Evolutionary conservation across 2,329 filamentous ascomycete genomes (phyloP).

Genomic region (Aciculosporium take): DNA sequence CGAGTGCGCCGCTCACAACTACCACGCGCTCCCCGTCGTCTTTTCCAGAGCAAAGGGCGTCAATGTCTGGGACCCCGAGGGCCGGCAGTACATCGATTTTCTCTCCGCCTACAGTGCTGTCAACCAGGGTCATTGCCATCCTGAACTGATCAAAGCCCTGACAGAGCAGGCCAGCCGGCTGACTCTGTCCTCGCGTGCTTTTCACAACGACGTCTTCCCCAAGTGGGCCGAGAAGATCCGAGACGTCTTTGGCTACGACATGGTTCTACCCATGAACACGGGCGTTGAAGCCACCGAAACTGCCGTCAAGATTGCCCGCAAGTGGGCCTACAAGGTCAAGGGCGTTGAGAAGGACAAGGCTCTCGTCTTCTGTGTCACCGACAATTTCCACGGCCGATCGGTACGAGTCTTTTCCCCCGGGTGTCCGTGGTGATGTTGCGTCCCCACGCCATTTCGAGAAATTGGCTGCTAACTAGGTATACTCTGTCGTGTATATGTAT

Average conservation of each 20-base stretch:
- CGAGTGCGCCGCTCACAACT: slow-evolving; percentile 90
- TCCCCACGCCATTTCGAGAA: no score
- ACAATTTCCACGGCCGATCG: slow-evolving; percentile 95
- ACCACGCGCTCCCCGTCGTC: slow-evolving; percentile 90
- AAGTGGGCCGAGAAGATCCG: slow-evolving; percentile 89
- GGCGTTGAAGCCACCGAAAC: slow-evolving; percentile 94
- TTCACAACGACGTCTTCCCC: slow-evolving; percentile 97
- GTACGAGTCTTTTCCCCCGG: slow-evolving; percentile 39
- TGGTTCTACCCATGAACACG: slow-evolving; percentile 97
- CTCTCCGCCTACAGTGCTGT: slow-evolving; percentile 95
- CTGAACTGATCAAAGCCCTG: slow-evolving; percentile 81
- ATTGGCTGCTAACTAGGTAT: no score
- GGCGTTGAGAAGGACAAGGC: slow-evolving; percentile 74
- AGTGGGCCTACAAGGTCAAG: slow-evolving; percentile 97
- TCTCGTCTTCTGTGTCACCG: slow-evolving; percentile 65
- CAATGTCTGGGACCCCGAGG: slow-evolving; percentile 94
- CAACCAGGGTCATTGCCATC: slow-evolving; percentile 97
- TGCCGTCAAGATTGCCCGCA: slow-evolving; percentile 86
- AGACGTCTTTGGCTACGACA: slow-evolving; percentile 82
- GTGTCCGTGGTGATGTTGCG: background rate
- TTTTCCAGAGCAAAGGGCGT: slow-evolving; percentile 75
- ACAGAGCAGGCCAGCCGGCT: slow-evolving; percentile 78
- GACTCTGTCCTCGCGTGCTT: slow-evolving; percentile 85
- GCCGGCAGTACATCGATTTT: slow-evolving; percentile 91
- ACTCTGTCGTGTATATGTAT: no score